These are phyloP conservation scores for Nicotiana paniculata DNA, from an alignment of 257 asterid species.

Conservation along the genomic window DNA sequence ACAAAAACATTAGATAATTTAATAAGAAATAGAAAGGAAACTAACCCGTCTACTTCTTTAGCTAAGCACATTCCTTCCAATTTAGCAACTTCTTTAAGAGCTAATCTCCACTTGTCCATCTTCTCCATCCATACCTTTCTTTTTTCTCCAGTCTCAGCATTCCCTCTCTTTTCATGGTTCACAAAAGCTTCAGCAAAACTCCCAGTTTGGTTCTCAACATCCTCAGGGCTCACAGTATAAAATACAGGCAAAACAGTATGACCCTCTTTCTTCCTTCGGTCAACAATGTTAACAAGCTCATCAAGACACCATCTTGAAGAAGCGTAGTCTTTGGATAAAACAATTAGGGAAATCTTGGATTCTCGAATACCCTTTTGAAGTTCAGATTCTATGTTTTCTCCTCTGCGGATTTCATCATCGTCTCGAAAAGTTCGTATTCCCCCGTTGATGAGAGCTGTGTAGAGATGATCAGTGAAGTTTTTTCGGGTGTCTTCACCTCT, in stretches of 20 bases:
- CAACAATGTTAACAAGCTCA: slow-evolving; percentile 16
- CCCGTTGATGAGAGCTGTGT: slow-evolving; percentile 13
- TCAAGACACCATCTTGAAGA: slow-evolving; percentile 24
- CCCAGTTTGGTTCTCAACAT: slow-evolving; percentile 13
- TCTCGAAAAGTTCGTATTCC: slow-evolving; percentile 19
- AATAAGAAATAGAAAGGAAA: not conserved
- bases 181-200: slow-evolving; percentile 11
- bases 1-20: not conserved
- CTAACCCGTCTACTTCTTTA: slow-evolving; percentile 11
- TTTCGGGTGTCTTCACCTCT: slow-evolving; percentile 21
- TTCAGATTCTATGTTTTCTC: slow-evolving; percentile 14
- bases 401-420: slow-evolving; percentile 17
- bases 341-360: slow-evolving; percentile 13
- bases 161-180: not conserved
- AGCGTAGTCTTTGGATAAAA: slow-evolving; percentile 15
- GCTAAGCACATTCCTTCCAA: slow-evolving; percentile 13
- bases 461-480: slow-evolving; percentile 19
- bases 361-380: slow-evolving; percentile 14
- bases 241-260: slow-evolving; percentile 14
- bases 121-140: slow-evolving; percentile 6
- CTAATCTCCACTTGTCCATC: slow-evolving; percentile 14
- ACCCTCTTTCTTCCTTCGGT: slow-evolving; percentile 4
- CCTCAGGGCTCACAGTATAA: slow-evolving; percentile 13
- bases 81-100: slow-evolving; percentile 11
- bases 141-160: not conserved